Evolutionary conservation across 2,329 filamentous ascomycete genomes (phyloP), one percentile per base, ranked within the genome.

Genomic region (Orbilia oligospora): DNA sequence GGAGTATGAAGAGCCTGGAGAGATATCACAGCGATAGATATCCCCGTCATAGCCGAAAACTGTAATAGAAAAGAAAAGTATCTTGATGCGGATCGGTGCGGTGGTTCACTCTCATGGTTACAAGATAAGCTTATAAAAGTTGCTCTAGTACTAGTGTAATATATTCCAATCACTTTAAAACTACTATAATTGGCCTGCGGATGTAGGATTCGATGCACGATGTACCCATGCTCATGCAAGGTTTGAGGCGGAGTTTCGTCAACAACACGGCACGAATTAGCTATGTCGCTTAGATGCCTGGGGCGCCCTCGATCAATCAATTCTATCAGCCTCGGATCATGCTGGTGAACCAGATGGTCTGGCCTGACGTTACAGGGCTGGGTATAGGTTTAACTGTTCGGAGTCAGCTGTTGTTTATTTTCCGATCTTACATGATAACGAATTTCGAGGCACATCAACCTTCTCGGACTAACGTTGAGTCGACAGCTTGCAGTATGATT

Each of bases 181-280:
- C 16, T 12, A 9, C 24, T 5, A 1, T 20, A 5, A 58, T 20
- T 20, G 30, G 53, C 30, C 14, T 22, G n/a, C 18, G 30, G 6
- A 30, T 18, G 10, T n/a, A 58, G 27, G 53, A 38, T 38, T 16
- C 53, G 0, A 10, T 38, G 18, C 27, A 8, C n/a, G 24, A 16
- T 20, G 16, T 12, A 20, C 18, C 53, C 30, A 58, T 38, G 53
- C 30, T 58, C 14, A 49, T 49, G 63, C 63, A 66, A 48, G 44
- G 44, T 66, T 68, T 58, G 65, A 56, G 65, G 65, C 49, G 65
- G 53, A 68, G 65, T 49, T 56, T 33, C n/a, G 12, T 38, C 30
- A 49, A 53, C 65, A 68, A 68, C 65, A 22, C 65, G 36, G 5
- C 14, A 22, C 41, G 8, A 9, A 4, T 8, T 36, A 36, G 27